Base-by-base conservation (phyloP, 1,284 basidiomycete species). In the Sanghuangporus weigelae region DNA sequence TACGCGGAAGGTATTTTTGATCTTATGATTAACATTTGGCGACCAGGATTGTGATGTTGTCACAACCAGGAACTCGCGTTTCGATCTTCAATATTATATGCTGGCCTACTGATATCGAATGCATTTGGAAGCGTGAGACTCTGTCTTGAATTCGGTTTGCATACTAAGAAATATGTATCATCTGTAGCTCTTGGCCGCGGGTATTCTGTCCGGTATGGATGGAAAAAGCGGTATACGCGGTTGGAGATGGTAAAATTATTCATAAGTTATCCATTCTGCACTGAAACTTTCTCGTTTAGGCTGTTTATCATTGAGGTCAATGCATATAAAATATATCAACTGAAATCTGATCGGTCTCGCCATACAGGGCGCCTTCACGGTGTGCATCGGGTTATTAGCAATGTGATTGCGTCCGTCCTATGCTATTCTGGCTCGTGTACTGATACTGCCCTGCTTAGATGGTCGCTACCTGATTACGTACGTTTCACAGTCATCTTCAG, bases 201-300 rank as follows among this genome's bases (percentile, higher is more conserved):
- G 81, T 19, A 79, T 82, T 16, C 71, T 82, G 8, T 70, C 70
- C 11, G 75, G 73, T 53, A 80, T 81, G 79, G 75, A 81, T 49
- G 79, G 79, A 3, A 69, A 69, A 7, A 71, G 73, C 3, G 78
- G 79, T 4, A 75, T 78, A 38, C 71, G 75, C 3, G 80, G 78
- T 1, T 83, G 80, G 81, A 64, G 73, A 59, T 77, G 75, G 73
- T 70, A 35, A 60, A 60, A 35, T 3, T 23, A n/a, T 26, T 40
- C 16, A 40, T 51, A 11, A 12, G 1, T 31, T 54, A 21, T 31
- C 16, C 7, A 11, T 55, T 59, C 35, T 14, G 36, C n/a, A 35
- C 51, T 3, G 59, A 16, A 46, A 12, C 31, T 55, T 12, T 38
- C 35, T 36, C 40, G 2, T 53, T 2, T 46, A 68, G 69, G 71